Evolutionary conservation across 148 eudicot genomes (phyloP).

Genomic region (Fagopyrum tataricum): DNA sequence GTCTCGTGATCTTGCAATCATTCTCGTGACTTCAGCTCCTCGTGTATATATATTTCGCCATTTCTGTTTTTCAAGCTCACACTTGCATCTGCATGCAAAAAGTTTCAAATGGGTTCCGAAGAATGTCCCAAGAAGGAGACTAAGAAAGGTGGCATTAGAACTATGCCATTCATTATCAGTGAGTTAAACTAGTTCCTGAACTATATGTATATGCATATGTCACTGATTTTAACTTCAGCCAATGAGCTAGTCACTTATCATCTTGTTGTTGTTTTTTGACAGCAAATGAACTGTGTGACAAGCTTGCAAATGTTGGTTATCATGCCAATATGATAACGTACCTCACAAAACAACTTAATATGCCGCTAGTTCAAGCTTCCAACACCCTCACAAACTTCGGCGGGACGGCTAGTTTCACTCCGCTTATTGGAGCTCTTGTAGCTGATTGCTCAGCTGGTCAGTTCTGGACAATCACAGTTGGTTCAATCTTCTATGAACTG

Average conservation of each 20-base stretch:
- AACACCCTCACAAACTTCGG: slow-evolving; percentile 67
- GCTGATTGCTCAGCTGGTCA: slow-evolving; percentile 83
- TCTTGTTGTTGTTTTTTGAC: slow-evolving; percentile 15
- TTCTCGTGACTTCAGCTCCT: background rate
- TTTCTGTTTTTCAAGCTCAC: background rate
- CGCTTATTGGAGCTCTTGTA: slow-evolving; percentile 65
- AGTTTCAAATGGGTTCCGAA: slow-evolving; percentile 2
- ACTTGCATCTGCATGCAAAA: background rate
- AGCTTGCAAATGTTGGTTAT: slow-evolving; percentile 61
- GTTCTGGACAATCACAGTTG: slow-evolving; percentile 68
- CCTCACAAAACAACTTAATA: slow-evolving; percentile 56
- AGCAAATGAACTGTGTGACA: slow-evolving; percentile 81
- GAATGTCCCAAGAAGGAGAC: slow-evolving; percentile 22
- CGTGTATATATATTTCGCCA: background rate
- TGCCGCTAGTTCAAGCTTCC: slow-evolving; percentile 73
- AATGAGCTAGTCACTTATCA: background rate
- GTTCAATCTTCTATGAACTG: slow-evolving; percentile 60
- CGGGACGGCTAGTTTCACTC: slow-evolving; percentile 66
- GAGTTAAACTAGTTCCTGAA: slow-evolving; percentile 12
- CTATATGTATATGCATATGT: background rate
- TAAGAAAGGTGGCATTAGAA: slow-evolving; percentile 58
- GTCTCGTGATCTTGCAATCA: background rate
- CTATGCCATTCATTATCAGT: slow-evolving; percentile 90
- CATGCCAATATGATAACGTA: slow-evolving; percentile 81
- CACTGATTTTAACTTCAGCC: background rate